Conservation (phyloP, 2,329 filamentous ascomycete species). For the Sporothrix euskadiensis region DNA sequence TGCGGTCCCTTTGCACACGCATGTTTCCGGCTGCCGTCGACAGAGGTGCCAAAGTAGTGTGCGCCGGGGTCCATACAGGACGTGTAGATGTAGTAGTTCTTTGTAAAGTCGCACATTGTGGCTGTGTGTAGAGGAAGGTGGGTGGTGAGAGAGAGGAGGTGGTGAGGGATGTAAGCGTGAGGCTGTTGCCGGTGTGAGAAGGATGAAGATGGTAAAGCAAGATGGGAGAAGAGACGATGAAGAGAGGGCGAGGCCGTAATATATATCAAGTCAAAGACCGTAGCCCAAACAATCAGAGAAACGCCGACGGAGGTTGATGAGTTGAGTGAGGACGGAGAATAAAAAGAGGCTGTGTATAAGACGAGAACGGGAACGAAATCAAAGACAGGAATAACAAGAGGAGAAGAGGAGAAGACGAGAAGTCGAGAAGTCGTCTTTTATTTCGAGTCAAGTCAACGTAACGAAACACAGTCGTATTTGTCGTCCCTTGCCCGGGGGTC, state of each 20-base stretch:
- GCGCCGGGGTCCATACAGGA: conserved; percentile 66
- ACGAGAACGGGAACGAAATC: background rate
- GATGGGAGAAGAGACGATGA: background rate
- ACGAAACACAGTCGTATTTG: background rate
- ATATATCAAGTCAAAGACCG: background rate
- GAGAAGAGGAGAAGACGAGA: background rate
- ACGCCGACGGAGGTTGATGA: background rate
- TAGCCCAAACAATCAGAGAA: background rate
- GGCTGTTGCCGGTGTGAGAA: background rate
- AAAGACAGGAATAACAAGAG: background rate
- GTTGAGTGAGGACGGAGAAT: background rate
- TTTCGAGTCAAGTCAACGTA: too few species aligned
- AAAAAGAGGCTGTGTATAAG: background rate
- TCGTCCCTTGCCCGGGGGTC: background rate
- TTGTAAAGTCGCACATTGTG: conserved; percentile 65
- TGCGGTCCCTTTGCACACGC: conserved; percentile 66
- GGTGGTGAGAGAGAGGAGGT: background rate
- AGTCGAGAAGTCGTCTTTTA: background rate
- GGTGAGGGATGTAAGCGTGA: background rate
- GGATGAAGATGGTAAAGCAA: background rate
- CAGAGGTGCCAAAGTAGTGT: conserved; percentile 69
- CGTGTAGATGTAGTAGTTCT: conserved; percentile 77
- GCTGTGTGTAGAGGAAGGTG: background rate
- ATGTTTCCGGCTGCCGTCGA: conserved; percentile 63
- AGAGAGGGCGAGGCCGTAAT: background rate